Conservation (phyloP, 192 early-diverging fungal species). For the Funneliformis mosseae region DNA sequence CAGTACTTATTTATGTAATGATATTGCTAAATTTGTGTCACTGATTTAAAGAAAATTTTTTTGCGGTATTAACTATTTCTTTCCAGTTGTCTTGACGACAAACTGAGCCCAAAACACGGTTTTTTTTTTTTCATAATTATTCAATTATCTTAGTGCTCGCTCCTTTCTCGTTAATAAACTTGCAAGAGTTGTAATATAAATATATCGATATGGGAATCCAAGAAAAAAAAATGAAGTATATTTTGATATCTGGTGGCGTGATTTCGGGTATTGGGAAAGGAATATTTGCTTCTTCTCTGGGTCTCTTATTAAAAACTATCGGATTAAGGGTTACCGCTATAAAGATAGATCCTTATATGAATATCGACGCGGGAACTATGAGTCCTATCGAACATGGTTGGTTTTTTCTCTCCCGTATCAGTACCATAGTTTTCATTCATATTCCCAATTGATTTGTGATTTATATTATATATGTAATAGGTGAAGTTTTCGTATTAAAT, state of each 20-base stretch:
- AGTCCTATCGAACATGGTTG: constrained; percentile 95
- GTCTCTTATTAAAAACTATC: constrained; percentile 89
- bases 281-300: constrained; percentile 97
- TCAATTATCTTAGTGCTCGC: background rate
- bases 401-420: constrained; percentile 24
- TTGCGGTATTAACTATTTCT: background rate
- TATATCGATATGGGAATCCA: background rate
- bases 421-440: background rate
- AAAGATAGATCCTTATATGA: constrained; percentile 99
- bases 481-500: constrained; percentile 98
- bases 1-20: background rate
- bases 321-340: constrained; percentile 95
- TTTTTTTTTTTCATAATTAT: background rate
- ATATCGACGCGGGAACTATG: constrained; percentile 98
- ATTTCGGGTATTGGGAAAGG: constrained; percentile 99
- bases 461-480: constrained; percentile 41
- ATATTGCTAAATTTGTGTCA: background rate
- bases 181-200: background rate
- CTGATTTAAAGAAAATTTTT: background rate
- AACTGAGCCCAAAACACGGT: constrained; percentile 21
- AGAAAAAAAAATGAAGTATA: constrained; percentile 73
- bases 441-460: background rate
- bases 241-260: constrained; percentile 96
- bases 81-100: constrained; percentile 31
- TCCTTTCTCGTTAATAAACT: background rate